Evolutionary conservation across 2,329 filamentous ascomycete genomes (phyloP), one percentile per base, ranked within the genome.

Genomic region (Knufia fluminis): DNA sequence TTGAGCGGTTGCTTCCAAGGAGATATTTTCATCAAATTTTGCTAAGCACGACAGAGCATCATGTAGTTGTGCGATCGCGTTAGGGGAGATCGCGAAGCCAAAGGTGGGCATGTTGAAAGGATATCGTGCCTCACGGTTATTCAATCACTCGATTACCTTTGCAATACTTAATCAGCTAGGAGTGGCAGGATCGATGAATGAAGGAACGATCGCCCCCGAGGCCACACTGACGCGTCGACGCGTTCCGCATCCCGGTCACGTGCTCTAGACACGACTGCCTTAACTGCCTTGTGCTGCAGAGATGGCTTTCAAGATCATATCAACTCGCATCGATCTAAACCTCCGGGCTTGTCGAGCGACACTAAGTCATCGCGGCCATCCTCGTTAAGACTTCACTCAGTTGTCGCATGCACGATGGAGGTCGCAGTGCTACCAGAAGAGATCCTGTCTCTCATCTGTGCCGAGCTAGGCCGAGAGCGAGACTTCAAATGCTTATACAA

Each of bases 21-120:
- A 76, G 12, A 83, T 77, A 2, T 70, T 72, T 55, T 83, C 80
- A 61, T 75, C 78, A 64, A 83, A 83, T 62, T 80, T 82, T 48
- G 74, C 70, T 1, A 83, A 69, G 59, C 80, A 83, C 32, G 72
- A 66, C 22, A 83, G 69, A 6, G 74, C 66, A 60, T 82, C 79
- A 56, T 82, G 79, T 3, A 83, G 58, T 46, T 71, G 73, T 7
- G 71, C 68, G 38, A 79, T 71, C 2, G 76, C 75, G 54, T 74
- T 70, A 10, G 79, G 77, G 35, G 68, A 69, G 36, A 83, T 66
- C 1, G 76, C 76, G 59, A 83, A 80, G 28, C 62, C 61, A 24
- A 72, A 56, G 10, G 61, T 62, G 7, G 66, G 62, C 67, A 70
- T 67, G 28, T 7, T 54, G 32, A n/a, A n/a, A n/a, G n/a, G n/a